Base-by-base conservation (phyloP, 345 rosid genomes). In the Cardiospermum halicacabum region DNA sequence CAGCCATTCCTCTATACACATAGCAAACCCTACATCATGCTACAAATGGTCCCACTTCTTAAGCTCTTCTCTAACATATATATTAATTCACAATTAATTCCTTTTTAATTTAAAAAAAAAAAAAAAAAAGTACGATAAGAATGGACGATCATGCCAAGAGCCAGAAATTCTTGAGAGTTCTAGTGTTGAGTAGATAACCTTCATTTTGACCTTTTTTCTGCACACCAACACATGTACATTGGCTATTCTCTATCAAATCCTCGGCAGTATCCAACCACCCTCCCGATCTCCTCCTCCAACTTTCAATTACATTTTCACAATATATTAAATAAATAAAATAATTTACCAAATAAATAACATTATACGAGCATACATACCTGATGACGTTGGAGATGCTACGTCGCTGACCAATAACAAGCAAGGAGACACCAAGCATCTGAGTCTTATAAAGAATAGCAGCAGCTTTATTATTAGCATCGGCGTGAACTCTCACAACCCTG, bases 131-230 rank as follows among this genome's bases (percentile, higher is more conserved):
- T 4, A 34, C 6, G 7, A 34, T 11, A 34, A 4, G 39, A 4
- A 5, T 37, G 32, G 25, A 18, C 28, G 62, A 53, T 45, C 70
- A 90, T 18, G 98, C 96, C 56, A 92, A 78, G 15, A 89, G 93
- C 96, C 98, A 89, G 76, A 88, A 89, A 65, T 93, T 88, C 69
- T 80, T 86, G 36, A 76, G 89, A 19, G 94, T 86, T 80, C 84
- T 93, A n/a, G 94, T 80, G 70, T 89, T 89, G 68, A 86, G 92
- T 58, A 89, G 86, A 70, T 88, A 89, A 18, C 98, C 95, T 64
- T 80, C 89, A 61, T 83, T 92, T 68, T 84, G 92, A 18, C 96
- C 94, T 74, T 80, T 88, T 65, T 80, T 90, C 58, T 83, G 92
- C 11, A 90, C 96, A 7, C 74, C 97, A 42, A 93, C 89, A 54